Evolutionary conservation across 1,284 basidiomycete species (phyloP).

Genomic region (Moesziomyces antarcticus): DNA sequence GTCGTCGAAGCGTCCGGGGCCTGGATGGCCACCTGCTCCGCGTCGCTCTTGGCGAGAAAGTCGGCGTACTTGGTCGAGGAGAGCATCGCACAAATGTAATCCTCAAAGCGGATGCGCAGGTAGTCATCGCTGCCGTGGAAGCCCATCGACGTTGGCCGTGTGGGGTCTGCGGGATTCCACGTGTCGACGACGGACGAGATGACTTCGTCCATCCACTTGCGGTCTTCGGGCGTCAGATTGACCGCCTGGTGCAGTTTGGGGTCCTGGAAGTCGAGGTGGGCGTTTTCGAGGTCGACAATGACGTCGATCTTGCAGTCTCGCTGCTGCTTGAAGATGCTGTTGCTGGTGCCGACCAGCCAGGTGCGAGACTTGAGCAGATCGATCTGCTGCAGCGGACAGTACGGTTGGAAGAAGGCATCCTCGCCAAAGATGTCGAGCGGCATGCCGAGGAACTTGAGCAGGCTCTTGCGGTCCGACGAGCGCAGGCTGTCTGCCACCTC

Average conservation of each 20-base stretch:
- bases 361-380: constrained; percentile 83
- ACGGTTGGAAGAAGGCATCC: constrained; percentile 96
- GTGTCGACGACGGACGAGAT: constrained; percentile 59
- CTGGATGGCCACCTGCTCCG: constrained; percentile 37
- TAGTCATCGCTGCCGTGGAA: constrained; percentile 66
- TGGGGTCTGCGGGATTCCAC: constrained; percentile 64
- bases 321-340: constrained; percentile 94
- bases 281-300: constrained; percentile 77
- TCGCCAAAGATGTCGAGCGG: constrained; percentile 77
- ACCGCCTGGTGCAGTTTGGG: constrained; percentile 81
- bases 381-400: constrained; percentile 93
- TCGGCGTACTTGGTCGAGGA: constrained; percentile 61
- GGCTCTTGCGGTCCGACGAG: constrained; percentile 89
- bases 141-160: constrained; percentile 62
- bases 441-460: constrained; percentile 90
- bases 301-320: constrained; percentile 84
- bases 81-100: constrained; percentile 64
- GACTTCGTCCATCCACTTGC: constrained; percentile 90
- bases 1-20: constrained; percentile 42
- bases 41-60: constrained; percentile 50
- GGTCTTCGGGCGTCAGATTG: constrained; percentile 86
- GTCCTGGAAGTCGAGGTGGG: constrained; percentile 71
- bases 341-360: constrained; percentile 90
- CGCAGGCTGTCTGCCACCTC: constrained; percentile 74
- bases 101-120: constrained; percentile 60